A percentile compares a stretch with the other conserved stretches of the same genome.
These are phyloP conservation scores for Poteriospumella lacustris DNA, from an alignment of 108 stramenopile genomes.

Conservation along the genomic window DNA sequence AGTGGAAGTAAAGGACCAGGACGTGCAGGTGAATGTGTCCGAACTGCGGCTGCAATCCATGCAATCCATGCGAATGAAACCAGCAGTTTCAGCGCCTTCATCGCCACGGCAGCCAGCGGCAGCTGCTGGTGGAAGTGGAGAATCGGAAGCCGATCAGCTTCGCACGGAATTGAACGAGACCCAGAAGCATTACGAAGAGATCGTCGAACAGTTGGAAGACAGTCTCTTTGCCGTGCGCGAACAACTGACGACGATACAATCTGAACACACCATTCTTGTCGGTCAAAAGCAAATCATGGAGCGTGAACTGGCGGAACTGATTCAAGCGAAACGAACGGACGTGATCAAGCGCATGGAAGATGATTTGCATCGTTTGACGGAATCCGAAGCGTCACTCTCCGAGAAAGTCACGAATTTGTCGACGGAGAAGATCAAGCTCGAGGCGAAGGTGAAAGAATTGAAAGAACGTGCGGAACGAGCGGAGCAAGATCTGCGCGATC, in stretches of 20 bases:
- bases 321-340: slow-evolving; percentile 22
- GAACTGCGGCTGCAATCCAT: too few species aligned
- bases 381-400: slow-evolving; percentile 8
- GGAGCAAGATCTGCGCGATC: slow-evolving; percentile 1
- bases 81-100: neutral
- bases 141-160: neutral
- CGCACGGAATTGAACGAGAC: neutral
- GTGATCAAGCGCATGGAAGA: slow-evolving; percentile 6
- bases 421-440: neutral
- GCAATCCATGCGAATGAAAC: too few species aligned
- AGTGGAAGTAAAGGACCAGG: neutral
- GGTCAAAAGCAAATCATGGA: neutral
- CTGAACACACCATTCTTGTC: neutral
- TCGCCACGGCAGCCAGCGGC: too few species aligned
- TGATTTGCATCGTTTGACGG: neutral
- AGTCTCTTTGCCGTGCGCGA: neutral
- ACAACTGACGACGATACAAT: neutral
- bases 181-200: neutral
- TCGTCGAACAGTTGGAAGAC: slow-evolving; percentile 10
- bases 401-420: neutral
- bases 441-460: neutral
- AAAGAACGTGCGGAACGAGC: slow-evolving; percentile 2
- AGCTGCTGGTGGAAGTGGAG: neutral
- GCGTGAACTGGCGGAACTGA: neutral
- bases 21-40: neutral